Conservation (phyloP, 306 rosid species). For the Neltuma alba region DNA sequence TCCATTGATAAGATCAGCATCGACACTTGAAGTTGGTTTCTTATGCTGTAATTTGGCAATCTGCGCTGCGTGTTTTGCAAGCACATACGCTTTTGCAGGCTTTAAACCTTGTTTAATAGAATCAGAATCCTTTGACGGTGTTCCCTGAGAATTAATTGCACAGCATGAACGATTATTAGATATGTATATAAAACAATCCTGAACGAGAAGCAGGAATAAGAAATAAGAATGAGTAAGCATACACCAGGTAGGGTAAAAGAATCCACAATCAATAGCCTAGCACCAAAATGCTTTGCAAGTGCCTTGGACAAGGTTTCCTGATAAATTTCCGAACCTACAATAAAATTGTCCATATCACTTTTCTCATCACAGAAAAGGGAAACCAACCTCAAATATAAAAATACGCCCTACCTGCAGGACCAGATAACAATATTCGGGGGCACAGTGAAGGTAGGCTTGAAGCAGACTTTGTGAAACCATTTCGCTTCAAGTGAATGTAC, state of each 20-base stretch:
- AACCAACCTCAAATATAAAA: constrained; percentile 18
- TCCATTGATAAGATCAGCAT: constrained; percentile 87
- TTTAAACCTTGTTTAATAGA: constrained; percentile 62
- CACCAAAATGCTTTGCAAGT: constrained; percentile 87
- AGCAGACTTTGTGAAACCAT: constrained; percentile 69
- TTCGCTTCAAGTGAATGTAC: constrained; percentile 79
- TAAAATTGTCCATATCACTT: constrained; percentile 25
- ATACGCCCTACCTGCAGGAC: constrained; percentile 75
- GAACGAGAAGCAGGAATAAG: constrained; percentile 9
- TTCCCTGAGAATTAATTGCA: constrained; percentile 53
- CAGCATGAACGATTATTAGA: constrained; percentile 15
- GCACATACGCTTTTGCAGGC: constrained; percentile 56
- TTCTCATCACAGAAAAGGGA: neutral
- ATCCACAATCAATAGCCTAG: constrained; percentile 75
- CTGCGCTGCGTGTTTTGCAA: constrained; percentile 62
- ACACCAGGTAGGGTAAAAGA: constrained; percentile 90
- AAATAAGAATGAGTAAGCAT: constrained; percentile 45
- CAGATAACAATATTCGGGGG: constrained; percentile 83
- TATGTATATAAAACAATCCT: neutral
- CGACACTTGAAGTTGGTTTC: constrained; percentile 89
- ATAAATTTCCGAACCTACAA: constrained; percentile 90
- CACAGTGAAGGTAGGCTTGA: constrained; percentile 70
- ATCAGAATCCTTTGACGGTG: constrained; percentile 61
- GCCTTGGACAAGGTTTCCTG: constrained; percentile 91
- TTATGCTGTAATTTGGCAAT: constrained; percentile 54